Evolutionary conservation across 1,139 yeast genomes (phyloP), one percentile per base, ranked within the genome.

Genomic region (Hyphopichia buzzinii): DNA sequence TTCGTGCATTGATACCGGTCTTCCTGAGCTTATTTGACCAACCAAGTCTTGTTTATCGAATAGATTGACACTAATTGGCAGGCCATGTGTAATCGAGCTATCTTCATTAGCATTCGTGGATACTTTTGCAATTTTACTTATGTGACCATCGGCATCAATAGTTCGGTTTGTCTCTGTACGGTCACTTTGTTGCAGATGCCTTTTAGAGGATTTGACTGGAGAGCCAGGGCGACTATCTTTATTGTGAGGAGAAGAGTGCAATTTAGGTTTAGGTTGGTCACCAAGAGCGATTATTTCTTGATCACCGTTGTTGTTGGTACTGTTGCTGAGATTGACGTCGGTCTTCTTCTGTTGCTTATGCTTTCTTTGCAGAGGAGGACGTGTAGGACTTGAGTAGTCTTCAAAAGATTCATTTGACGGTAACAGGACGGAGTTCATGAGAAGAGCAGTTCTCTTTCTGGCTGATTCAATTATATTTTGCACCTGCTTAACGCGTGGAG

Each of bases 1-100:
- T 24, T 23, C 15, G 29, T 22, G 21, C 16, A 13, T 35, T 26
- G 30, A 30, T 37, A 27, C 16, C 31, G 34, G 12, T 13, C 30
- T 16, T 33, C 35, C 8, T 33, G 37, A 8, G 55, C 49, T 44
- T n/a, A 56, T 36, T 17, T 48, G 49, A 3, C 52, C 58, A 26
- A 58, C 58, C 11, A 59, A 40, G 38, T 59, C 62, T 35, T 58
- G 61, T 26, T 50, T 54, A 33, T 43, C 44, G 38, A 57, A 58
- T 4, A 53, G 49, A 12, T 51, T 59, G 32, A 57, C 58, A 19
- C 12, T 27, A 7, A 14, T 15, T 4, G 13, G n/a, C 8, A 26
- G 27, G 5, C 12, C 22, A 17, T 10, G n/a, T 12, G 23, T 15
- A 12, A 19, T 17, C 5, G 15, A 12, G 15, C 16, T 17, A 4